Conservation (phyloP, 768 basidiomycete genomes). For the Agrocybe pediades region DNA sequence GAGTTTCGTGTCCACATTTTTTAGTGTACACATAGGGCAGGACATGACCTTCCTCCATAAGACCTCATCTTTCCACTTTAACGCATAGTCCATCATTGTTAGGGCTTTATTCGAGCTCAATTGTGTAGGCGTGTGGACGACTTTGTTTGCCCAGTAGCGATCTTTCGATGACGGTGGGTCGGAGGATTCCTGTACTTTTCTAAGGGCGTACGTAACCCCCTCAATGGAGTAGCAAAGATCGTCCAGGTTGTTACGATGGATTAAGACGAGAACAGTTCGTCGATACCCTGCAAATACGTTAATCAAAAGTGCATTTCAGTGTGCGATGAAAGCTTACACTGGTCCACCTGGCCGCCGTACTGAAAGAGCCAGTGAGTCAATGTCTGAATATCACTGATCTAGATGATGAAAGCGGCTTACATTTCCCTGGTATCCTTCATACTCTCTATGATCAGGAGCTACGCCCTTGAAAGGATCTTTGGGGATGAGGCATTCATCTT, state of each 20-base stretch:
- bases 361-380: slow-evolving; percentile 9
- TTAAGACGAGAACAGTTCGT: slow-evolving; percentile 33
- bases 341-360: slow-evolving; percentile 29
- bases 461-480: slow-evolving; percentile 33
- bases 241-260: slow-evolving; percentile 21
- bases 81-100: slow-evolving; percentile 20
- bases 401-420: slow-evolving; percentile 19
- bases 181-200: slow-evolving; percentile 16
- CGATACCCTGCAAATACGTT: slow-evolving; percentile 12
- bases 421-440: slow-evolving; percentile 44
- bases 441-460: slow-evolving; percentile 35
- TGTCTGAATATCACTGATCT: not conserved
- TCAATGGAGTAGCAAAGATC: slow-evolving; percentile 12
- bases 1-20: slow-evolving; percentile 10
- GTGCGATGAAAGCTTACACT: slow-evolving; percentile 22
- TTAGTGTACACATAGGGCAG: slow-evolving; percentile 13
- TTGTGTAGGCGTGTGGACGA: slow-evolving; percentile 8
- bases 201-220: slow-evolving; percentile 22
- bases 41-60: slow-evolving; percentile 29
- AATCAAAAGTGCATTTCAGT: not conserved
- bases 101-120: slow-evolving; percentile 13
- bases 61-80: slow-evolving; percentile 27
- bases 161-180: slow-evolving; percentile 14
- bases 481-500: slow-evolving; percentile 31
- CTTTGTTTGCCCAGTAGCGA: slow-evolving; percentile 14